Conservation (phyloP, 2,329 filamentous ascomycete species). For the Xylaria sp. region DNA sequence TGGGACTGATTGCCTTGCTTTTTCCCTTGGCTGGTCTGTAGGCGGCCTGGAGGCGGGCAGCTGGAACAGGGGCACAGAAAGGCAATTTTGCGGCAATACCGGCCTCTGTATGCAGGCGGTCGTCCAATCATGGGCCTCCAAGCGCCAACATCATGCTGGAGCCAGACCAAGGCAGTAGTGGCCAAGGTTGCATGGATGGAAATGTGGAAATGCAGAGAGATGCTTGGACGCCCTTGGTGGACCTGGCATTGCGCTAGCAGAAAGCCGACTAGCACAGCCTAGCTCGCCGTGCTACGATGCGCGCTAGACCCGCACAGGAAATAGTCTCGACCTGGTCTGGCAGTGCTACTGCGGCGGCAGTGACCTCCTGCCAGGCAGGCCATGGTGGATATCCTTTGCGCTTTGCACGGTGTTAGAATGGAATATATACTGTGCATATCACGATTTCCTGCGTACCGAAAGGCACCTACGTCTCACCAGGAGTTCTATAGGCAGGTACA, state of each 20-base stretch:
- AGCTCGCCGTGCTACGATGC: constrained; percentile 6
- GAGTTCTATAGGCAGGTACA: background rate
- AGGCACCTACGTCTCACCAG: too few relatives aligned
- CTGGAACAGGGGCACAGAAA: constrained; percentile 33
- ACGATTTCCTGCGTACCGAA: background rate
- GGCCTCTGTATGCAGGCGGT: constrained; percentile 27
- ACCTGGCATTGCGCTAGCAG: constrained; percentile 11
- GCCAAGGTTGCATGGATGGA: constrained; percentile 10
- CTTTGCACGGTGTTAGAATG: background rate
- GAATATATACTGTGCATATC: background rate
- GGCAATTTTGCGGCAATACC: constrained; percentile 41
- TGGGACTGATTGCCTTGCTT: constrained; percentile 7
- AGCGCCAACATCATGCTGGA: constrained; percentile 23
- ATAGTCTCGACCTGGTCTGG: constrained; percentile 23
- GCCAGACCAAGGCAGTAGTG: constrained; percentile 6
- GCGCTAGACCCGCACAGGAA: constrained; percentile 22
- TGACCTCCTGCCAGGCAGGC: background rate
- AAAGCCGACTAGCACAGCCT: constrained; percentile 24
- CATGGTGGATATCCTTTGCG: background rate
- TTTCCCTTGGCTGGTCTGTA: background rate
- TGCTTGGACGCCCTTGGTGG: constrained; percentile 30
- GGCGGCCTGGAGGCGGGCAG: constrained; percentile 4
- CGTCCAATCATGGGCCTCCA: constrained; percentile 22
- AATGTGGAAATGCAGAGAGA: constrained; percentile 19
- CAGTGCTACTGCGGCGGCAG: too few relatives aligned